phyloP scores from a whole-genome alignment of 2,329 filamentous ascomycete species.

The Aureobasidium subglaciale region DNA sequence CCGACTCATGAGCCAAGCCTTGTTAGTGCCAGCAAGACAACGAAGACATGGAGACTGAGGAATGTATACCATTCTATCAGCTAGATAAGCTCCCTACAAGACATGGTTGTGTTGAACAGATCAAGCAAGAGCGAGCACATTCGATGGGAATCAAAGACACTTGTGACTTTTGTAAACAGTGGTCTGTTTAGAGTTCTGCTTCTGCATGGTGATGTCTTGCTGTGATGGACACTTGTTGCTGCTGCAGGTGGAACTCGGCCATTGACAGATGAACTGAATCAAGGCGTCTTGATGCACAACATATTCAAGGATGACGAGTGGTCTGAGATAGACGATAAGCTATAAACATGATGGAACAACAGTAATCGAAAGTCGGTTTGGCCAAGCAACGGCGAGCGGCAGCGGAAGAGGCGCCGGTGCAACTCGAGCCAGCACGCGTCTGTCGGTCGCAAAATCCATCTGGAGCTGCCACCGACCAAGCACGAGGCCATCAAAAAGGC shows the following conservation, averaged over 20 bases:
- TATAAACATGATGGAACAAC: not conserved
- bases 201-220: not conserved
- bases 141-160: too few relatives aligned
- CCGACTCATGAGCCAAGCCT: slow-evolving; percentile 2
- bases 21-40: not conserved
- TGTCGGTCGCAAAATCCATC: not conserved
- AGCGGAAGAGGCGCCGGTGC: not conserved
- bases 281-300: not conserved
- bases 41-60: not conserved
- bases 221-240: not conserved
- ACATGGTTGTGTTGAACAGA: too few relatives aligned
- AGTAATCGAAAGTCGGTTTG: not conserved
- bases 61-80: not conserved
- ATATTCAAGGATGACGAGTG: not conserved
- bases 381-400: slow-evolving; percentile 6
- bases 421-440: too few relatives aligned
- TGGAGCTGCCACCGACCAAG: not conserved
- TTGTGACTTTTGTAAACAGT: too few relatives aligned
- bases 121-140: too few relatives aligned
- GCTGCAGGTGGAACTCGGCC: not conserved
- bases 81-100: not conserved
- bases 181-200: not conserved
- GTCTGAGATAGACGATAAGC: not conserved
- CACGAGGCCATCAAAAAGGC: not conserved
- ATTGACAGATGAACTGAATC: not conserved